A percentile compares a stretch with the other conserved stretches of the same genome.
Conservation (phyloP, 2,329 filamentous ascomycete species). For the Colletotrichum noveboracense region DNA sequence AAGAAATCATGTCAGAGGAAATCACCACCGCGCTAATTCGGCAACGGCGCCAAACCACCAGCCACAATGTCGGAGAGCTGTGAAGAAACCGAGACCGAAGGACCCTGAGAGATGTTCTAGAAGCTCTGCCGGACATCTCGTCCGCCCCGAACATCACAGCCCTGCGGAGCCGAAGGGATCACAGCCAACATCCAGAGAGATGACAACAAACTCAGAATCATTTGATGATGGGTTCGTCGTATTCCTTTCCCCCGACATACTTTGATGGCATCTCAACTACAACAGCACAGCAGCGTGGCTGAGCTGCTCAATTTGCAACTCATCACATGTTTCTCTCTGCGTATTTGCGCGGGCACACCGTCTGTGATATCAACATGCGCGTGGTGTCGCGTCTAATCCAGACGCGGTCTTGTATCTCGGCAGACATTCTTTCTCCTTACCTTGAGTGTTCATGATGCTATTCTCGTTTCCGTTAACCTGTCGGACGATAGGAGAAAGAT, state of each 20-base stretch:
- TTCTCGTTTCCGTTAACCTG: neutral
- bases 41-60: neutral
- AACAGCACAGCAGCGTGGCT: neutral
- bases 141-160: neutral
- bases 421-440: neutral
- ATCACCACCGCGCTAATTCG: neutral
- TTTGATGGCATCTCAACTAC: neutral
- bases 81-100: constrained; percentile 6
- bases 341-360: neutral
- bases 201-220: neutral
- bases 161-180: neutral
- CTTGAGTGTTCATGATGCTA: neutral
- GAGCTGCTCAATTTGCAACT: neutral
- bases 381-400: neutral
- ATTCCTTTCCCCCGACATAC: neutral
- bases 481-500: neutral
- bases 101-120: neutral
- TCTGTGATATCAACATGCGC: neutral
- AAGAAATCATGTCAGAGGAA: neutral
- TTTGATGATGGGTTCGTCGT: neutral
- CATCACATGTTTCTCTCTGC: neutral
- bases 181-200: neutral
- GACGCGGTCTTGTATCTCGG: neutral
- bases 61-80: neutral
- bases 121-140: neutral